Base-by-base conservation (phyloP, 768 basidiomycete species). In the Lentinula sp. region DNA sequence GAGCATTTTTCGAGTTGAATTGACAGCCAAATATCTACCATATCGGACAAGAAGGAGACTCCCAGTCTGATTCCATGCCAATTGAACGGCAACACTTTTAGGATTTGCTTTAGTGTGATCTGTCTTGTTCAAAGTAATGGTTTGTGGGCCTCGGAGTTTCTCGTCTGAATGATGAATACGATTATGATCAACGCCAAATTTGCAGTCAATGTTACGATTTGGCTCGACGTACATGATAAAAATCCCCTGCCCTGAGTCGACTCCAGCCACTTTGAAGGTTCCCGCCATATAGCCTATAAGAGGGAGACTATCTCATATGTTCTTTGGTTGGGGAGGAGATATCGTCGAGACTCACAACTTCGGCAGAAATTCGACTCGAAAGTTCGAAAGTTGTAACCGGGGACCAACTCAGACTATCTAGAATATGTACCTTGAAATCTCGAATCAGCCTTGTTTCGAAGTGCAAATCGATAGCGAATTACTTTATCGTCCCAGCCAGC, bases 401-500 rank as follows among this genome's bases (percentile, higher is more conserved):
- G 13, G 84, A 84, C 93, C 93, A 95, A 50, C 84, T 89, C 43
- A 90, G 70, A 64, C 80, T 83, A 67, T 91, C 89, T 35, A 95
- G 76, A 61, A 94, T 80, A 63, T 92, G 78, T 32, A 94, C 77
- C 93, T 94, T 62, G 31, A 34, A 10, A 11, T 31, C 31, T 34
- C 16, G 18, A 53, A 8, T 53, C 15, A 35, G 28, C 5, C 11
- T 6, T 32, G 42, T 28, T 15, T 2, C 16, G 39, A 34, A 18
- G 28, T 16, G 56, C 43, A 16, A 40, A 59, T 35, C 35, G 51
- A 57, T 28, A 59, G 50, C 49, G 39, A 65, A 75, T 45, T 59
- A 89, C 93, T 74, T 89, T 92, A 66, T 95, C 93, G 72, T 95
- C 93, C 85, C 89, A 95, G 10, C 95, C 95, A 11, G 85, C 87